Percentiles rank a stretch among this genome's conserved stretches.
phyloP scores from a whole-genome alignment of 495 filamentous ascomycete genomes.

The Trichoderma reesei region DNA sequence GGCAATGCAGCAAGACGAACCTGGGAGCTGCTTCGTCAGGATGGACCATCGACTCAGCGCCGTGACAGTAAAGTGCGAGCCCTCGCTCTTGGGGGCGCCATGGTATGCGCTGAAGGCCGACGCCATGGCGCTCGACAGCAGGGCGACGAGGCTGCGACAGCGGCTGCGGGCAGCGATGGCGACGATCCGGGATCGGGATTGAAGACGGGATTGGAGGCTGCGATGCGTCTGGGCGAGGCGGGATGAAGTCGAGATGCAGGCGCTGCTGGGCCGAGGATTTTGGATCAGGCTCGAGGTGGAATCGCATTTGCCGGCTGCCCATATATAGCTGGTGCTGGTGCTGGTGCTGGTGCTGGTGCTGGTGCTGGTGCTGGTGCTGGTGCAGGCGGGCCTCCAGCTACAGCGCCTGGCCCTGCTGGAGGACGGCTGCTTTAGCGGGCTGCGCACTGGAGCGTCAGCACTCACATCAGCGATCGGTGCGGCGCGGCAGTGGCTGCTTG shows the following conservation, averaged over 20 bases:
- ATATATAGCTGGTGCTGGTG: neutral
- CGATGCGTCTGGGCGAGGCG: neutral
- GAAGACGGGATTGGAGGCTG: neutral
- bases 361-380: neutral
- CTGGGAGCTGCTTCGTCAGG: constrained; percentile 57
- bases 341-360: too few relatives aligned
- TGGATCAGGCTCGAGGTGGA: neutral
- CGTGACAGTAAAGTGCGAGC: constrained; percentile 50
- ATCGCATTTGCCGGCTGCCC: neutral
- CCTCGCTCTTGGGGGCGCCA: neutral
- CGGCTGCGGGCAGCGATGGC: constrained; percentile 2
- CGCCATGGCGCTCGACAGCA: constrained; percentile 7
- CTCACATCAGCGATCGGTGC: too few relatives aligned
- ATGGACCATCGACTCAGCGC: constrained; percentile 75
- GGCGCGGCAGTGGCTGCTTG: neutral
- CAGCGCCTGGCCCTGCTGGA: neutral
- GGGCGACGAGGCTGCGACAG: neutral
- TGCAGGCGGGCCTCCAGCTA: too few relatives aligned
- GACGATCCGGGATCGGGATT: neutral
- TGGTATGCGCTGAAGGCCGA: constrained; percentile 11
- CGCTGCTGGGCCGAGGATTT: neutral
- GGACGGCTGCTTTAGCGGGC: neutral
- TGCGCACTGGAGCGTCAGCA: neutral
- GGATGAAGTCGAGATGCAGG: neutral
- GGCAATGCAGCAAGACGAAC: constrained; percentile 19